Evolutionary conservation across 169 alveolate genomes (phyloP).

Genomic region (Theileria luwenshuni): DNA sequence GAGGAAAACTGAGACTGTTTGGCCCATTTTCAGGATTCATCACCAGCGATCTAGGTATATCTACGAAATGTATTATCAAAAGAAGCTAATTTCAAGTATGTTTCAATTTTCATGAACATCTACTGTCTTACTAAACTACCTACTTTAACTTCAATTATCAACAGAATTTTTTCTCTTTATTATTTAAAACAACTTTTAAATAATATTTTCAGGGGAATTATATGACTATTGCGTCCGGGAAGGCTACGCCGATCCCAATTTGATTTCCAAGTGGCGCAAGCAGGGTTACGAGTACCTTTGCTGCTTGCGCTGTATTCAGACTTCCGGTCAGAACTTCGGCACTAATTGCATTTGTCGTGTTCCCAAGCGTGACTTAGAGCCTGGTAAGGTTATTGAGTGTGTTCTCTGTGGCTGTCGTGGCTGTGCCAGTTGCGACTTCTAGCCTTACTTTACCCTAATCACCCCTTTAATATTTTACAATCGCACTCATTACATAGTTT

Average conservation of each 20-base stretch:
- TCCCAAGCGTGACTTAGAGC: conserved; percentile 93
- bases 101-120: conserved; percentile 3
- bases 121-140: conserved; percentile 4
- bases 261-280: conserved; percentile 99
- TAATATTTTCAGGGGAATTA: conserved; percentile 82
- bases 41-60: conserved; percentile 95
- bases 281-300: conserved; percentile 97
- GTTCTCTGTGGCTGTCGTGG: conserved; percentile 99
- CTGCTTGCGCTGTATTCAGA: conserved; percentile 92
- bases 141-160: background rate
- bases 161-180: background rate
- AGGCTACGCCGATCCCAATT: conserved; percentile 94
- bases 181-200: background rate
- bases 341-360: conserved; percentile 98
- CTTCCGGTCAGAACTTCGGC: conserved; percentile 90
- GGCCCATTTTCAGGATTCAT: conserved; percentile 96
- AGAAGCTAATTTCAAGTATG: conserved; percentile 90
- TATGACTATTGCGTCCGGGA: conserved; percentile 95
- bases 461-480: background rate
- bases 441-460: background rate
- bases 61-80: conserved; percentile 90
- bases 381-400: conserved; percentile 90
- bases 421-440: conserved; percentile 90
- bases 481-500: background rate
- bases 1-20: conserved; percentile 92